Evolutionary conservation across 345 rosid genomes (phyloP).

Genomic region (Eucalyptus rudis): DNA sequence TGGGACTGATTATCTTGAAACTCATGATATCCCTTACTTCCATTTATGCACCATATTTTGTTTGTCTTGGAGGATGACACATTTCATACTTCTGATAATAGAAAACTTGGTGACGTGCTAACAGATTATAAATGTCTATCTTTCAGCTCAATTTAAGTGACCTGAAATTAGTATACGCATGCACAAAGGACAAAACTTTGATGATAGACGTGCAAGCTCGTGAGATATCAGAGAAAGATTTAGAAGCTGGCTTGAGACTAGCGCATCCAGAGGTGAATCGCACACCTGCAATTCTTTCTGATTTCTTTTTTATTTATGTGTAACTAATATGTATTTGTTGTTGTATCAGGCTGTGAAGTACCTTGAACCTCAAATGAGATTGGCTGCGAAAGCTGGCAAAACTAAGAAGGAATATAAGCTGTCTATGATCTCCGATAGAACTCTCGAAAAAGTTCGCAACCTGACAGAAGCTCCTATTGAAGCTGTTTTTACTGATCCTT

Average conservation of each 20-base stretch:
- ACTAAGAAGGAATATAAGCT: constrained; percentile 82
- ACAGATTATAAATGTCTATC: neutral
- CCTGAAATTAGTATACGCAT: constrained; percentile 87
- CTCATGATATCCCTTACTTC: neutral
- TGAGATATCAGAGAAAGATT: constrained; percentile 79
- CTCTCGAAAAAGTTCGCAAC: constrained; percentile 51
- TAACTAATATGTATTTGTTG: neutral
- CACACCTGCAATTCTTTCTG: neutral
- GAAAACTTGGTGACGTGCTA: neutral
- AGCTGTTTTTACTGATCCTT: constrained; percentile 73
- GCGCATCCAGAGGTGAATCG: constrained; percentile 87
- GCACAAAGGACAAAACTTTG: constrained; percentile 87
- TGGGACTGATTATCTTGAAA: neutral
- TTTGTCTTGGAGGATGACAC: neutral
- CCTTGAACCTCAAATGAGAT: constrained; percentile 78
- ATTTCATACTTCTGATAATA: neutral
- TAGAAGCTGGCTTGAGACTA: constrained; percentile 77
- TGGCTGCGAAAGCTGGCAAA: constrained; percentile 91
- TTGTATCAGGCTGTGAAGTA: constrained; percentile 70
- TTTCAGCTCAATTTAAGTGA: constrained; percentile 86
- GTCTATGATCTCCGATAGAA: constrained; percentile 62
- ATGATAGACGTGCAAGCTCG: constrained; percentile 95
- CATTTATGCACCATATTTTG: neutral
- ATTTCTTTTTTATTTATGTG: neutral
- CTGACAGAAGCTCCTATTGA: constrained; percentile 63